Base-by-base conservation (phyloP, 306 rosid species). In the Cicer arietinum region DNA sequence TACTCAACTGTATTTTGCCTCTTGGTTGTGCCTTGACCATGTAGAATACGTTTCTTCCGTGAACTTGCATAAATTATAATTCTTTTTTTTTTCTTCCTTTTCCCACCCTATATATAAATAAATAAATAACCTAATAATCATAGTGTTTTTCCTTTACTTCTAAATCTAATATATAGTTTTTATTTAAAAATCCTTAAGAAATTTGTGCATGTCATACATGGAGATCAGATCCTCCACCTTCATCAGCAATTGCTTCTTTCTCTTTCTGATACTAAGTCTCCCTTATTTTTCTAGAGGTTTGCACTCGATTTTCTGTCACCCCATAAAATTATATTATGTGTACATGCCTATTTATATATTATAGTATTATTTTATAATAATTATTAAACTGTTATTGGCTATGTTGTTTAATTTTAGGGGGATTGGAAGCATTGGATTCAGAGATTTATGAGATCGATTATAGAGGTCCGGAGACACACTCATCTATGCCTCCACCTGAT, bases 381-480 rank as follows among this genome's bases (percentile, higher is more conserved):
- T 52, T 52, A 52, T 53, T 59, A 6, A 59, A 5, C 7, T 41
- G 44, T 11, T 12, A 16, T 64, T 35, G 51, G 51, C 40, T 14
- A 40, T 63, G 25, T 62, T 12, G 0, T 53, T 11, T 57, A 47
- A 57, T 59, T 35, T 60, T 35, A 86, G 92, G 92, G 78, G 80
- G 69, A 77, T 63, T 80, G 6, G 88, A 83, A 43, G 69, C 6
- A 18, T 30, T 85, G 74, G 88, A 79, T 56, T 54, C 77, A 45
- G 90, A 83, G 81, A 79, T 81, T 18, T 90, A 90, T 80, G 94
- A 92, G 70, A 92, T 92, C 46, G 97, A 92, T 63, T 92, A 92
- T 25, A 87, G 86, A 82, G 97, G 97, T 48, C 97, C 97, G 10
- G 90, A 92, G 79, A 92, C 98, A n/a, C 98, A 92, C 67, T 79